Base-by-base conservation (phyloP, 345 rosid genomes). In the Salix arbutifolia region DNA sequence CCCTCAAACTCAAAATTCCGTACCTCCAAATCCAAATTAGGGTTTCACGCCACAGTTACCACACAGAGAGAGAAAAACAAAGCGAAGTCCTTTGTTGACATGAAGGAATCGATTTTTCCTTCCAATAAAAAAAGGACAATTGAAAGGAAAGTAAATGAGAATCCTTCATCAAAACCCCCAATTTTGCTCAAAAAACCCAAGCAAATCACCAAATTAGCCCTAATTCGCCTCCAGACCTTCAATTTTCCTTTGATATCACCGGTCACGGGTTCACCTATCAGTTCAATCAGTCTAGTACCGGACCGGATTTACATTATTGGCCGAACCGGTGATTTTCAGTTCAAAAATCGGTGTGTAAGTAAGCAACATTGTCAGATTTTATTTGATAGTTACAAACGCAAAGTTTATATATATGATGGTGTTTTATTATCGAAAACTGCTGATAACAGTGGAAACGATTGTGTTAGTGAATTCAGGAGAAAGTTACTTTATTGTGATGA, bases 331-430 rank as follows among this genome's bases (percentile, higher is more conserved):
- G 91, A 90, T 71, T 90, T 89, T 72, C 19, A 81, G 26, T 65
- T 94, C 70, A 58, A 74, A 42, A 84, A 82, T 80, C 84, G 72
- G 21, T 74, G 75, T 14, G 88, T 92, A 68, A 91, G 98, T 81
- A 91, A 87, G 84, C 87, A 79, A 0, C 98, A 94, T 67, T 94
- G 91, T 74, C 92, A 89, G 85, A 76, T 94, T 85, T 73, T 91
- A 6, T 90, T 86, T 56, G 97, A 90, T 76, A 76, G 87, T 26
- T 25, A 72, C 61, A 60, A 79, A 33, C 79, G 89, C 70, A 90
- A 83, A 73, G 78, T 94, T 76, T 88, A 84, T 78, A 53, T 92
- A 78, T 72, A 85, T 33, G 92, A 91, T 74, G 98, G 97, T 42
- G 76, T 74, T 3, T 31, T 87, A 73, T 68, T 69, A 13, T 71